Evolutionary conservation across 371 early-diverging fungal genomes (phyloP), one percentile per base, ranked within the genome.

Genomic region (Entomophthora muscae): DNA sequence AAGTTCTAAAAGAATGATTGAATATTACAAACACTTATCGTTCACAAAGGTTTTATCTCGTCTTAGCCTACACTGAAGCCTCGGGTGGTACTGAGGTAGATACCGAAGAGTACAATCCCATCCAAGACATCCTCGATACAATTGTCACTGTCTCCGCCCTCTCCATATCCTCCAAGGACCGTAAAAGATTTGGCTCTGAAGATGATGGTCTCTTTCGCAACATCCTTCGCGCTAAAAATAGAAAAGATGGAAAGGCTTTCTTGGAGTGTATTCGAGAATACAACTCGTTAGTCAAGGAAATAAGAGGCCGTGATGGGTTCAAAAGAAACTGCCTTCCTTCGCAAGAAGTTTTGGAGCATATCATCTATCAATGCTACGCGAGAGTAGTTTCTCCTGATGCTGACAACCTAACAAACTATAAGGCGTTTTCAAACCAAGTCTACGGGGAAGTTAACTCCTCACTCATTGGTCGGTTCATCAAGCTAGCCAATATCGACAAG

Each of bases 371-470:
- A 72, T 80, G 86, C 0, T 95, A 94, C 68, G 83, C 83, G 57
- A 84, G 94, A 23, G 82, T 88, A 0, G 94, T 93, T 0, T 86
- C 91, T 1, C 87, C 89, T 10, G 73, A 83, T n/a, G 89, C 90
- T 1, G 84, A 85, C 10, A 73, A 78, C 32, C 72, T 96, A 64
- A 84, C 88, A 33, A 78, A 86, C 59, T 92, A 93, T 72, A 80
- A 86, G 75, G 91, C 89, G 7, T 96, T 94, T 66, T 91, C 92
- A 7, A 90, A 93, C 72, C 84, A 89, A 68, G 95, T 95, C 10
- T 97, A 97, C 73, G 98, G 98, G 27, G 98, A 97, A 72, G 84
- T 95, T 67, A 85, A 86, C 63, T 83, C 83, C 21, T 76, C 77
- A n/a, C 73, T 97, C 63, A 86, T 95, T 62, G 79, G 78, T 61